Evolutionary conservation across 108 stramenopile genomes (phyloP).

Genomic region (Cyclotella baltica): DNA sequence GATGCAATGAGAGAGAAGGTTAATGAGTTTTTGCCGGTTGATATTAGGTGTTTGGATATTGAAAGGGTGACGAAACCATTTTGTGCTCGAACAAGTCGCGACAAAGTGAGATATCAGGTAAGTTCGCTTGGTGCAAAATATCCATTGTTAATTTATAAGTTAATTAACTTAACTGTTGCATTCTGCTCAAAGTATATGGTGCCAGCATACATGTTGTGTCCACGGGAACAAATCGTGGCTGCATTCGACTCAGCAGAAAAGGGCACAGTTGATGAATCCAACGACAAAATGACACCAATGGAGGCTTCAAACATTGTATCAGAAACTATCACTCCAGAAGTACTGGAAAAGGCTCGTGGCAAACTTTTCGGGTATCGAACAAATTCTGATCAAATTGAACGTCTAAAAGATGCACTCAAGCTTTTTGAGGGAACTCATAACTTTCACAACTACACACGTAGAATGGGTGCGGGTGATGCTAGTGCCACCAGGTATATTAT

Average conservation of each 20-base stretch:
- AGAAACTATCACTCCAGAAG: conserved; percentile 53
- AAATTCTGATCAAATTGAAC: conserved; percentile 57
- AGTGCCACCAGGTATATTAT: conserved; percentile 83
- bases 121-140: background rate
- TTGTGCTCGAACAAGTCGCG: conserved; percentile 91
- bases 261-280: conserved; percentile 24
- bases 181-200: conserved; percentile 98
- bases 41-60: conserved; percentile 88
- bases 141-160: too few relatives aligned
- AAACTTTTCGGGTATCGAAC: conserved; percentile 63
- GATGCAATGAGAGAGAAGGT: conserved; percentile 67
- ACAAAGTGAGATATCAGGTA: conserved; percentile 89
- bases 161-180: too few relatives aligned
- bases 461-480: conserved; percentile 69
- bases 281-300: conserved; percentile 35
- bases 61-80: conserved; percentile 81
- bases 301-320: conserved; percentile 38
- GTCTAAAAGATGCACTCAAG: conserved; percentile 65
- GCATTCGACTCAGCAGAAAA: conserved; percentile 37
- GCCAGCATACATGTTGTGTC: conserved; percentile 84
- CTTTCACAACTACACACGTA: conserved; percentile 92
- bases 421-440: conserved; percentile 90
- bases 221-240: conserved; percentile 49
- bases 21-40: conserved; percentile 85
- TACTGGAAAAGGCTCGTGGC: conserved; percentile 47